Conservation (phyloP, 257 asterid genomes). For the Eucommia ulmoides region DNA sequence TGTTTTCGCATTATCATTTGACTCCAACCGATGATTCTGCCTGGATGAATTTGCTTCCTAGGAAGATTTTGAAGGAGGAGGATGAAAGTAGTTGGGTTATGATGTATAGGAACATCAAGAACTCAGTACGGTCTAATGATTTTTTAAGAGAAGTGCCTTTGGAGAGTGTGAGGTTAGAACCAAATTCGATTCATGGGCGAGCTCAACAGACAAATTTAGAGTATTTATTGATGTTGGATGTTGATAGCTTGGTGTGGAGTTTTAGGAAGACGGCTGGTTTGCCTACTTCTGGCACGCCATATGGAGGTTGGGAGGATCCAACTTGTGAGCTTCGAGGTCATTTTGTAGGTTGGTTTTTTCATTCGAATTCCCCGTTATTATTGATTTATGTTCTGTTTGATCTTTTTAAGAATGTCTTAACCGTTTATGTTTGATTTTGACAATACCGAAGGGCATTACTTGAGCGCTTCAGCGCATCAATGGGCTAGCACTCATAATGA, state of each 20-base stretch:
- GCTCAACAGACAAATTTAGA: constrained; percentile 89
- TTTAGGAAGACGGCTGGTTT: constrained; percentile 73
- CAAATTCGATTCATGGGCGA: constrained; percentile 51
- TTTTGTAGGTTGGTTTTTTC: constrained; percentile 68
- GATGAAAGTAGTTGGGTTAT: constrained; percentile 38
- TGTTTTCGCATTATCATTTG: constrained; percentile 52
- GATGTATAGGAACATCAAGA: constrained; percentile 52
- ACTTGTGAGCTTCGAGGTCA: constrained; percentile 78
- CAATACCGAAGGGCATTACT: constrained; percentile 78
- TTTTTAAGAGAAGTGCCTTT: constrained; percentile 44
- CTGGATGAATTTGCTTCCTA: constrained; percentile 58
- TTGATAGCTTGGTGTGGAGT: constrained; percentile 74
- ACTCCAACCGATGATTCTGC: constrained; percentile 80
- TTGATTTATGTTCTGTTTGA: too few relatives aligned
- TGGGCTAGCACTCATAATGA: constrained; percentile 89
- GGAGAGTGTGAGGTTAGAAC: constrained; percentile 61
- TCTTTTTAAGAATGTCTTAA: too few relatives aligned
- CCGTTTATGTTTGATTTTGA: too few relatives aligned
- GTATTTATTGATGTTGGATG: constrained; percentile 69
- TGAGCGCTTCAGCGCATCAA: constrained; percentile 84
- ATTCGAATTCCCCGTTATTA: too few relatives aligned
- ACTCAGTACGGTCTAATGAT: constrained; percentile 15
- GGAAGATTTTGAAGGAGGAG: constrained; percentile 58
- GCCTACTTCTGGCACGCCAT: constrained; percentile 49
- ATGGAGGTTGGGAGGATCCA: constrained; percentile 88